Conservation (phyloP, 305 asterid species). For the Fraxinus nigra region DNA sequence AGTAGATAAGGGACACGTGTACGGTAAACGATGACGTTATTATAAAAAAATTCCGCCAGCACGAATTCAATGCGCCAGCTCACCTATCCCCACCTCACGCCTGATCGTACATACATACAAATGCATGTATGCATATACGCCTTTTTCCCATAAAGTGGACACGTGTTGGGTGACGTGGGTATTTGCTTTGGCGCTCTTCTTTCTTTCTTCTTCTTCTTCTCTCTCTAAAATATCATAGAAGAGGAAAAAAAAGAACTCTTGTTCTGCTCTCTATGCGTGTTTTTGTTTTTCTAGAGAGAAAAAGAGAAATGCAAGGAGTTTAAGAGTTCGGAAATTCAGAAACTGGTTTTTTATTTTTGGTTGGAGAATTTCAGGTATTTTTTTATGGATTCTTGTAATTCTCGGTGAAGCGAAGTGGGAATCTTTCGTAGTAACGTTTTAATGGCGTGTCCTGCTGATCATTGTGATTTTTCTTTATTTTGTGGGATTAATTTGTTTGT, state of each 20-base stretch:
- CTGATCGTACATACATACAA: neutral
- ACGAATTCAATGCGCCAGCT: slow-evolving; percentile 32
- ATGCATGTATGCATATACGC: neutral
- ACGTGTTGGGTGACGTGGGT: slow-evolving; percentile 54
- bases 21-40: neutral
- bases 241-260: neutral
- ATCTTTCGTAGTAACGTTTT: neutral
- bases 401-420: neutral
- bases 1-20: slow-evolving; percentile 30
- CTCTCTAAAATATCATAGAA: neutral
- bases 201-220: neutral
- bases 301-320: neutral
- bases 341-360: neutral
- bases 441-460: neutral
- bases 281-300: neutral
- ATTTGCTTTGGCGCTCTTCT: slow-evolving; percentile 34
- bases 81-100: slow-evolving; percentile 18
- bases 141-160: slow-evolving; percentile 18
- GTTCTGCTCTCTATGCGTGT: neutral
- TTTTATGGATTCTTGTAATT: neutral
- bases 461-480: neutral
- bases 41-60: slow-evolving; percentile 23
- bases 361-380: neutral
- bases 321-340: neutral
- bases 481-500: neutral